phyloP scores from a whole-genome alignment of 78 protist species.

The Paulinella micropora region DNA sequence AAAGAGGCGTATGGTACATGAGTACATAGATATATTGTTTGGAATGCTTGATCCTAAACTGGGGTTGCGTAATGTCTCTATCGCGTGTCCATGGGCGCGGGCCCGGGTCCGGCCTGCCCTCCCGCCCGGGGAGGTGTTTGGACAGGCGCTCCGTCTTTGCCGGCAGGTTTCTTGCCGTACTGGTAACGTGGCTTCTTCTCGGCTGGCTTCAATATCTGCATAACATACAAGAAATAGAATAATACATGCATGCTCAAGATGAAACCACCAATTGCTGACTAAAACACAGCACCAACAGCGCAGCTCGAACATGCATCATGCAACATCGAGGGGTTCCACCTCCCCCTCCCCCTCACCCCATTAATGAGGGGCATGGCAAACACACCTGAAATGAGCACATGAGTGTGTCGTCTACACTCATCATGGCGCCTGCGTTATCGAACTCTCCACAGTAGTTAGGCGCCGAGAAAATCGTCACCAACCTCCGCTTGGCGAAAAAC shows the following conservation, averaged over 20 bases:
- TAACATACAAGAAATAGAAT: slow-evolving; percentile 17
- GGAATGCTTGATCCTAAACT: no score
- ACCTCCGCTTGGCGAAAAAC: slow-evolving; percentile 90
- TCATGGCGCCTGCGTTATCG: slow-evolving; percentile 95
- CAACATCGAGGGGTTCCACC: background rate
- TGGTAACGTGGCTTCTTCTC: slow-evolving; percentile 67
- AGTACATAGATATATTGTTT: no score
- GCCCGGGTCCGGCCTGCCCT: no score
- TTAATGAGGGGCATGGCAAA: background rate
- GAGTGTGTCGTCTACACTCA: slow-evolving; percentile 92
- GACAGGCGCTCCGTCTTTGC: no score
- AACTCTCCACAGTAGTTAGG: slow-evolving; percentile 97
- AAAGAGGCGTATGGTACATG: no score
- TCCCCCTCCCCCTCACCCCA: background rate
- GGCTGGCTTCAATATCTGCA: slow-evolving; percentile 79
- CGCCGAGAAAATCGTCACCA: slow-evolving; percentile 95
- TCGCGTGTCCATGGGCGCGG: no score
- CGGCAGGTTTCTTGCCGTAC: no score
- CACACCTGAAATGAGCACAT: slow-evolving; percentile 95
- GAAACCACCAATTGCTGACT: background rate
- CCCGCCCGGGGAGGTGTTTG: no score
- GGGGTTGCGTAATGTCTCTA: no score
- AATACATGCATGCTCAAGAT: no score
- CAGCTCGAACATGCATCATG: no score
- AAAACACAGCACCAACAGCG: background rate